Percentiles rank a stretch among this genome's conserved stretches.
phyloP scores from a whole-genome alignment of 2,329 filamentous ascomycete species.

The Colletotrichum brevisporum region DNA sequence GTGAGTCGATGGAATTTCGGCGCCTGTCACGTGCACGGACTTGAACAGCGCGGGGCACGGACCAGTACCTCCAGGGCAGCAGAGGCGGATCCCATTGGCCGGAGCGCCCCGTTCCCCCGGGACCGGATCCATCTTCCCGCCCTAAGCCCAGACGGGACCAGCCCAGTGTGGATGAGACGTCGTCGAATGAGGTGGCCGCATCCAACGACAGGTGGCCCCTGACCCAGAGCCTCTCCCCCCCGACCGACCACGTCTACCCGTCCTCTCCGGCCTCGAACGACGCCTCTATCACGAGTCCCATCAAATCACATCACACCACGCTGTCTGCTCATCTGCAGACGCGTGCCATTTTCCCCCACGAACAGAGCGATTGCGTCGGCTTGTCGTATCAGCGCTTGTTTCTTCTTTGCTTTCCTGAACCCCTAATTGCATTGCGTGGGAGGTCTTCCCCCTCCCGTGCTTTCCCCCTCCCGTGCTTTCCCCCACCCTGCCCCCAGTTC shows the following conservation, averaged over 20 bases:
- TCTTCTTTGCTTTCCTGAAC: conserved; percentile 7
- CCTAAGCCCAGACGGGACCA: conserved; percentile 1
- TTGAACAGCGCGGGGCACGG: neutral
- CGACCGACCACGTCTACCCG: neutral
- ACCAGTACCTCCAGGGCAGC: neutral
- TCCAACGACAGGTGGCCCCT: conserved; percentile 27
- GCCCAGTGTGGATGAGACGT: neutral
- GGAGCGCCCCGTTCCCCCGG: neutral
- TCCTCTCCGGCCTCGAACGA: conserved; percentile 8
- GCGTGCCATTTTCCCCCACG: conserved; percentile 13
- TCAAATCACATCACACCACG: conserved; percentile 3
- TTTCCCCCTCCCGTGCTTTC: too few relatives aligned
- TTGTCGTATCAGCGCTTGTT: neutral
- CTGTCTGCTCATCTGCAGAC: neutral
- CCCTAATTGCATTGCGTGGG: neutral
- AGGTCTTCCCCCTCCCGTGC: conserved; percentile 5
- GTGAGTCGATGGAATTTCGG: too few relatives aligned
- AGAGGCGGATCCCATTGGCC: conserved; percentile 24
- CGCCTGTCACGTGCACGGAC: neutral
- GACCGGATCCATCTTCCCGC: conserved; percentile 33
- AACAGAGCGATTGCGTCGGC: conserved; percentile 2
- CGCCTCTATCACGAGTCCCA: conserved; percentile 19
- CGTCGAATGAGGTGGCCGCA: conserved; percentile 23
- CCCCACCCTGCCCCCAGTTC: too few relatives aligned
- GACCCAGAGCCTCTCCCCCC: conserved; percentile 19